These are phyloP conservation scores for Bothriochloa decipiens DNA, from an alignment of 176 grass and related monocot genomes.

Conservation along the genomic window DNA sequence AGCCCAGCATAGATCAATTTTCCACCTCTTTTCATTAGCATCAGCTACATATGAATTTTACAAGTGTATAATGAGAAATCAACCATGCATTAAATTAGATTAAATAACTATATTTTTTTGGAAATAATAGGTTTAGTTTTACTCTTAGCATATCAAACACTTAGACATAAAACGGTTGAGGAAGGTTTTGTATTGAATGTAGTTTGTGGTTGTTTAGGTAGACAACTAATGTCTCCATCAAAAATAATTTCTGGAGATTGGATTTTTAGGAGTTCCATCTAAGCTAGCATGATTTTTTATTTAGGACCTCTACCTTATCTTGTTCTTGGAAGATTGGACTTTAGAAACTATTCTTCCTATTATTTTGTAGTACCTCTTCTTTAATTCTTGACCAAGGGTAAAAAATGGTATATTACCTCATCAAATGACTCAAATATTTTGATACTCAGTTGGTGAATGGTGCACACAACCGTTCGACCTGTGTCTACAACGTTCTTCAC, in stretches of 20 bases:
- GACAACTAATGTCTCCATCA: background rate
- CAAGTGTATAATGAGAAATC: too few species aligned
- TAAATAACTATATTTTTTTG: background rate
- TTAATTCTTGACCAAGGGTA: background rate
- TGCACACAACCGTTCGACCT: conserved; percentile 77
- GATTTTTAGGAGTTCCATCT: background rate
- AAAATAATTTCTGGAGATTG: background rate
- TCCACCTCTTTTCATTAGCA: conserved; percentile 92
- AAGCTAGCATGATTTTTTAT: too few species aligned
- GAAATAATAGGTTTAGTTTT: background rate
- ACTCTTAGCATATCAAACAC: background rate
- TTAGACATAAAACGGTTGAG: background rate
- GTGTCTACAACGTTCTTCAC: conserved; percentile 71
- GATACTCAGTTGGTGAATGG: conserved; percentile 77
- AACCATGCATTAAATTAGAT: background rate
- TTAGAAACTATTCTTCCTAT: background rate
- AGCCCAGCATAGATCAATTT: conserved; percentile 73
- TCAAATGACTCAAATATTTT: conserved; percentile 87
- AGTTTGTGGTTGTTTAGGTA: background rate
- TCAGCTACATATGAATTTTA: conserved; percentile 49
- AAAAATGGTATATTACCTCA: conserved; percentile 50
- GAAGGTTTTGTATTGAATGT: background rate
- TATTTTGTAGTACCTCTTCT: background rate
- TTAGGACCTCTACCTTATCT: background rate
- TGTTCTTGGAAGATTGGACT: background rate